These are phyloP conservation scores for Populus tremula DNA, from an alignment of 345 rosid species.

Conservation along the genomic window DNA sequence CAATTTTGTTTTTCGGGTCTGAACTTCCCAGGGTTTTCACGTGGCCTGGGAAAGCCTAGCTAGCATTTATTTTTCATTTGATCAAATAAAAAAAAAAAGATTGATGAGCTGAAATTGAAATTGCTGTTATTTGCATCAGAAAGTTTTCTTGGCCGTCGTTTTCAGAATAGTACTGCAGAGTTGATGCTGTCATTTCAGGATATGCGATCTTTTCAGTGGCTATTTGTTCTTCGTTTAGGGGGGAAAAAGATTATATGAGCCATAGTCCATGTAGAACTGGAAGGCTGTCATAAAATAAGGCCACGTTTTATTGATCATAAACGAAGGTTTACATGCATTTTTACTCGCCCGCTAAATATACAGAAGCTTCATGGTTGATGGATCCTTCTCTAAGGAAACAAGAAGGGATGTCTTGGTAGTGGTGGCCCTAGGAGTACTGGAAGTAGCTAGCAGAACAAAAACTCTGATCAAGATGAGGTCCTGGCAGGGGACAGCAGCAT, in stretches of 20 bases:
- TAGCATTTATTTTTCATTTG: background rate
- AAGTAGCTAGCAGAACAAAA: background rate
- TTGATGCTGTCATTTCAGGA: background rate
- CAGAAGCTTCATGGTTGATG: background rate
- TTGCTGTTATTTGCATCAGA: background rate
- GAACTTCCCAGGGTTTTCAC: conserved; percentile 15
- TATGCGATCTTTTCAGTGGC: background rate
- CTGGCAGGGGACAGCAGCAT: conserved; percentile 29
- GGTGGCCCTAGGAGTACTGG: background rate
- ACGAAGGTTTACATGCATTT: background rate
- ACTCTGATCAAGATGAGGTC: background rate
- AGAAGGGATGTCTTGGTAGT: background rate
- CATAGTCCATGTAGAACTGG: too few species aligned
- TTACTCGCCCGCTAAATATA: background rate
- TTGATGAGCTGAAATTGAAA: too few species aligned
- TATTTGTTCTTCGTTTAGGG: too few species aligned
- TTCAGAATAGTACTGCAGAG: background rate
- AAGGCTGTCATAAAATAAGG: background rate
- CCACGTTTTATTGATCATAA: background rate
- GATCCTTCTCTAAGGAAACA: background rate
- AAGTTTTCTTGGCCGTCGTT: background rate
- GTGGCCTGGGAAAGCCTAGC: conserved; percentile 13
- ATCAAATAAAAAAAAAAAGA: conserved; percentile 11
- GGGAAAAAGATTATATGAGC: too few species aligned
- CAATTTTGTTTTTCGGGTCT: background rate